Base-by-base conservation (phyloP, 768 basidiomycete species). In the Kwoniella pini region DNA sequence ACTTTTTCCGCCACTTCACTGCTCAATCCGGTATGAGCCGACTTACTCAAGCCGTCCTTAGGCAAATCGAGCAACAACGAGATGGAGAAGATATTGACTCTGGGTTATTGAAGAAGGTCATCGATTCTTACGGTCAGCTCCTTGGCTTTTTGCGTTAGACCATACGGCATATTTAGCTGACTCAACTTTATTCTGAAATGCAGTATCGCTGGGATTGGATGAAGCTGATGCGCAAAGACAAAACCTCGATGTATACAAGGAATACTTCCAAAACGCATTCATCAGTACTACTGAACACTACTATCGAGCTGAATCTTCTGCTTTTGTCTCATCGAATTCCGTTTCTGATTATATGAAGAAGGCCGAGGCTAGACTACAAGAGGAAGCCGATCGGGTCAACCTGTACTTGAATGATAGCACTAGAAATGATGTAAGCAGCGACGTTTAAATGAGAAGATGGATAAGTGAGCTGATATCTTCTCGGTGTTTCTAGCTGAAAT, bases 351-450 rank as follows among this genome's bases (percentile, higher is more conserved):
- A 97, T 78, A 82, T 99, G 76, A 92, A 87, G 81, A 94, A 90
- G 79, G 94, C 91, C 0, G 95, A 96, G 75, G 89, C 90, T 71
- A 85, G 95, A 44, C 80, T 99, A 59, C 85, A 86, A 58, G 94
- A 99, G 79, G 95, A 99, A 72, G 91, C 95, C 78, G 90, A 94
- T 73, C 86, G 95, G 22, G 91, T 97, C 21, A 94, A 96, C 75
- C 84, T 91, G 52, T 97, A 96, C 79, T 83, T 99, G 44, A 88
- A 95, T 79, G 87, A 88, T 6, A 86, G 86, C 60, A 96, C 95
- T 19, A 85, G 90, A 72, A 92, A 91, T 77, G 82, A 85, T 39
- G 80, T 82, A 46, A 58, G 81, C 74, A 28, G 11, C 12, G 13
- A 3, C 13, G 19, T 13, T 44, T n/a, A 54, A 5, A 12, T 22